phyloP scores from a whole-genome alignment of 2,329 filamentous ascomycete species.

The Venturia nashicola region DNA sequence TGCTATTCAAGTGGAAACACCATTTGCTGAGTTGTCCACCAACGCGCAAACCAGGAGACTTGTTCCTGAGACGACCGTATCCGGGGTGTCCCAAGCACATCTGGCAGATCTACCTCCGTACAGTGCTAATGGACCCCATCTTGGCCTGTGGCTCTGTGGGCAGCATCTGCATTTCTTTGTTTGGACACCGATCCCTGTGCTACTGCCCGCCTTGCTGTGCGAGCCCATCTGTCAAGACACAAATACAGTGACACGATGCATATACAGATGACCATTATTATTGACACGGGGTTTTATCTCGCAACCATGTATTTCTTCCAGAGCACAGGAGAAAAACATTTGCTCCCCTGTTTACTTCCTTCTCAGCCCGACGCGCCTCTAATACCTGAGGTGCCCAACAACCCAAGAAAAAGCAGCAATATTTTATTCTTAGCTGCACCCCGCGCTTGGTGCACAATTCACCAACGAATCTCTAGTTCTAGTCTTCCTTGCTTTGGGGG shows the following conservation, averaged over 20 bases:
- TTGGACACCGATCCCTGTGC: background rate
- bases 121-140: background rate
- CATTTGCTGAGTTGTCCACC: background rate
- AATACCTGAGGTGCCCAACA: background rate
- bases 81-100: background rate
- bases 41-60: background rate
- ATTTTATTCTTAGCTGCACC: background rate
- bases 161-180: background rate
- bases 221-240: background rate
- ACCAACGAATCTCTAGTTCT: background rate
- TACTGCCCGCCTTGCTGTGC: background rate
- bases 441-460: background rate
- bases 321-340: background rate
- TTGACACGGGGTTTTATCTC: background rate
- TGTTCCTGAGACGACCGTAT: background rate
- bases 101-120: background rate
- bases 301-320: background rate
- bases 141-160: background rate
- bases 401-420: slow-evolving; percentile 1
- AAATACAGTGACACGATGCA: background rate
- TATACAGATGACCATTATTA: background rate
- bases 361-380: background rate
- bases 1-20: background rate
- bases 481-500: background rate
- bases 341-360: background rate